Evolutionary conservation across 495 filamentous ascomycete species (phyloP), one percentile per base, ranked within the genome.

Genomic region (Penicillium bovifimosum): DNA sequence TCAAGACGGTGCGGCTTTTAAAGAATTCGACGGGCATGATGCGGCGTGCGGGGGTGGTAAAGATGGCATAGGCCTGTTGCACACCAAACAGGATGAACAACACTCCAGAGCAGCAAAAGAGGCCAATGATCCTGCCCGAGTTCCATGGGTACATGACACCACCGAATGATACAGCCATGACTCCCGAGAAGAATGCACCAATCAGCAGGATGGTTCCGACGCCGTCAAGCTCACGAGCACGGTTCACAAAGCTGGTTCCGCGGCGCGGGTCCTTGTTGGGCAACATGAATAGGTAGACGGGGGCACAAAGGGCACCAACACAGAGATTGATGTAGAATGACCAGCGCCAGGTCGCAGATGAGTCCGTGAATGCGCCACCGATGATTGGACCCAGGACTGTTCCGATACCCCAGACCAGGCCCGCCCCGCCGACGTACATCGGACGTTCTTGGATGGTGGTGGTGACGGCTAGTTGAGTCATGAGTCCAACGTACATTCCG

Each of bases 1-100:
- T 56, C 5, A 80, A 29, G 34, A 74, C 62, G 0, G 35, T 32
- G 20, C 45, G 36, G n/a, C 64, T 55, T 1, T 49, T 41, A n/a
- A 84, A 52, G 0, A 44, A 14, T 9, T 82, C 66, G 0, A 76
- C 57, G 0, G 83, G 82, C 60, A 83, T 75, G 9, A 80, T 62
- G 1, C 80, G 75, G n/a, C 63, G 57, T 0, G 59, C 45, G 0
- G 38, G 17, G 0, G 67, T 75, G 7, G 82, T 85, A 35, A 79
- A 62, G 41, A 83, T 46, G 18, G 53, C 60, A 40, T 70, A 80
- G 18, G 55, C 59, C 58, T 87, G 83, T 59, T 81, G 78, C 2
- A 65, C 5, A 6, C 29, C 54, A 31, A 64, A 61, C 2, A 53
- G 9, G 6, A 63, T 61, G 29, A 57, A 55, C 0, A 66, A 49